Evolutionary conservation across 768 basidiomycete species (phyloP), one percentile per base, ranked within the genome.

Genomic region (Cystofilobasidium bisporidii): DNA sequence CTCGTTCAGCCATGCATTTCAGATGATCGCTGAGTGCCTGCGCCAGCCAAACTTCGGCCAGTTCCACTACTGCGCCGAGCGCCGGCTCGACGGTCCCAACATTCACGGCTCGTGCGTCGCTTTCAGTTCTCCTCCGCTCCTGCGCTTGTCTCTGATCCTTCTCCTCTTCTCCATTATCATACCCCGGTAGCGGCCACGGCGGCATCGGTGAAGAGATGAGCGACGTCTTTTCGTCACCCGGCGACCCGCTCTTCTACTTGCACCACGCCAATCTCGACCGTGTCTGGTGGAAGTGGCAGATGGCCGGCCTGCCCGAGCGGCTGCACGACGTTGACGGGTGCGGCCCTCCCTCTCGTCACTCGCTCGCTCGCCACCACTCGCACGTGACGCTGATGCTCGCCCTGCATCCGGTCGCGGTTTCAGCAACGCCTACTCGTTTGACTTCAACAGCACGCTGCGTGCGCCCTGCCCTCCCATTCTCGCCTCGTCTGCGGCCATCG

Each of bases 201-300:
- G 26, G 4, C 18, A 9, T 56, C 53, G 30, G 30, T 30, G 53
- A 8, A 2, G 53, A 56, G 20, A 56, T 56, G 53, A 30, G 15
- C 28, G 22, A 56, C 53, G 53, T 56, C 53, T 56, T 32, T 15
- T 56, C 53, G 17, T 56, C 53, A 5, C 53, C 53, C 3, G 53
- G 53, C 30, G 53, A 56, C 30, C 53, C 53, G 28, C 14, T 56
- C 28, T 56, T 56, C 20, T 56, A 32, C 28, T 2, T 32, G 3
- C 53, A 56, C 53, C 53, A 56, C n/a, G 53, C 53, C 28, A 32
- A 9, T 11, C 53, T 56, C 53, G 53, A 56, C 30, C 53, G 28
- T 14, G 28, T 32, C n/a, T 56, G 53, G 53, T 9, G 28, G 5
- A 4, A 24, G 8, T 56, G 53, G 53, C 53, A 56, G 53, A 10